phyloP scores from a whole-genome alignment of 2,329 filamentous ascomycete genomes.

The Helminthosporium solani region DNA sequence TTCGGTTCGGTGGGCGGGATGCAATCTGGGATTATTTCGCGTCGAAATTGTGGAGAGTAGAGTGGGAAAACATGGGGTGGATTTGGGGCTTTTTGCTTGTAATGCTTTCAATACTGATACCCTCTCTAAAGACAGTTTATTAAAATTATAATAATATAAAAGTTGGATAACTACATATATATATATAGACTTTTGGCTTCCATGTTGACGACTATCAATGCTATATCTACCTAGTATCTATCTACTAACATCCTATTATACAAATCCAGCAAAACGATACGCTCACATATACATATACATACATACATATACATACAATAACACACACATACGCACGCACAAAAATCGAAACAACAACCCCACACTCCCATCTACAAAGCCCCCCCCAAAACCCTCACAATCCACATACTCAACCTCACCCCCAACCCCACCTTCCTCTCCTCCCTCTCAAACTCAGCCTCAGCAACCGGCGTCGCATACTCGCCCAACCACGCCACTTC shows the following conservation, averaged over 20 bases:
- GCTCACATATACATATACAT: too few relatives aligned
- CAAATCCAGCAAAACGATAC: too few relatives aligned
- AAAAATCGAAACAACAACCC: not conserved
- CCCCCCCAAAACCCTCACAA: slow-evolving; percentile 81
- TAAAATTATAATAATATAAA: slow-evolving; percentile 10
- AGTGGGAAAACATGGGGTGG: not conserved
- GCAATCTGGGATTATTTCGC: too few relatives aligned
- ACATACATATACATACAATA: too few relatives aligned
- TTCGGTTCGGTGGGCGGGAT: too few relatives aligned
- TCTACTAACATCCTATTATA: too few relatives aligned
- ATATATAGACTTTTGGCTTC: too few relatives aligned
- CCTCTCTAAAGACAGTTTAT: slow-evolving; percentile 15
- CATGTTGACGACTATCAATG: too few relatives aligned
- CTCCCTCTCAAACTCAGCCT: slow-evolving; percentile 75
- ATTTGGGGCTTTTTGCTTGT: slow-evolving; percentile 3
- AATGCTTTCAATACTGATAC: slow-evolving; percentile 13
- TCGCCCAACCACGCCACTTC: slow-evolving; percentile 81
- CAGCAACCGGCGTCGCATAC: slow-evolving; percentile 66
- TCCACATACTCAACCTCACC: slow-evolving; percentile 90
- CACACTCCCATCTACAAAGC: slow-evolving; percentile 60
- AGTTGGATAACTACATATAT: too few relatives aligned
- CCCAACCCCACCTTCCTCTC: slow-evolving; percentile 84
- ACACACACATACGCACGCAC: too few relatives aligned
- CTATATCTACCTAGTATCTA: too few relatives aligned
- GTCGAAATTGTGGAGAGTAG: too few relatives aligned